Conservation (phyloP, 305 asterid genomes). For the Rubia balearica region DNA sequence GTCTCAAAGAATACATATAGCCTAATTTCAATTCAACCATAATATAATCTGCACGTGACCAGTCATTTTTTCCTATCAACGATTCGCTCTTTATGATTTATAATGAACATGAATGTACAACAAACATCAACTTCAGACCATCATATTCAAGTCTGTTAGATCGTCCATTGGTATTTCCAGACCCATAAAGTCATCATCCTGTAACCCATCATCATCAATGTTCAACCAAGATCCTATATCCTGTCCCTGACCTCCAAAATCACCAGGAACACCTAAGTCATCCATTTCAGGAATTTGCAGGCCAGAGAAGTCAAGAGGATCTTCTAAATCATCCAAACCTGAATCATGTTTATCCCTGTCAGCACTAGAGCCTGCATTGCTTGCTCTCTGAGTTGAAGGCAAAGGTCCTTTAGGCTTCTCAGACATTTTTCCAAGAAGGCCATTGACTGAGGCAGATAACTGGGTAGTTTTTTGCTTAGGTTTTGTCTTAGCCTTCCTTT, state of each 20-base stretch:
- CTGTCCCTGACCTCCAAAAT: constrained; percentile 70
- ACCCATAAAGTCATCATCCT: constrained; percentile 76
- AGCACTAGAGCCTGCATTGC: constrained; percentile 35
- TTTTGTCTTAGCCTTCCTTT: constrained; percentile 77
- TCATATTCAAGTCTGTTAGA: constrained; percentile 75
- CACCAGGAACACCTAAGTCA: constrained; percentile 54
- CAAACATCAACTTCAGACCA: constrained; percentile 53
- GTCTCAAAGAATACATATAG: constrained; percentile 51
- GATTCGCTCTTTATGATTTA: constrained; percentile 33
- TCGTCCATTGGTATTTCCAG: constrained; percentile 95
- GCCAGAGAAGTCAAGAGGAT: constrained; percentile 80
- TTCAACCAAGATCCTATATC: constrained; percentile 93
- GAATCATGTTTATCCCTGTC: constrained; percentile 37
- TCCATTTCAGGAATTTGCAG: constrained; percentile 87
- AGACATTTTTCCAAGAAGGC: constrained; percentile 57
- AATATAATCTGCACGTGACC: constrained; percentile 38
- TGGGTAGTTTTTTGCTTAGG: constrained; percentile 79
- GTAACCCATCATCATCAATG: constrained; percentile 74
- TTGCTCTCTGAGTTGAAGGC: constrained; percentile 42
- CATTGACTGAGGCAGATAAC: constrained; percentile 65
- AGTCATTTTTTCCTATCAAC: constrained; percentile 32
- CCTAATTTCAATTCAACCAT: constrained; percentile 35
- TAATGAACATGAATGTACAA: constrained; percentile 57
- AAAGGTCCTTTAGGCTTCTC: constrained; percentile 49
- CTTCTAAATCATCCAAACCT: constrained; percentile 61